Base-by-base conservation (phyloP, 1,284 basidiomycete species). In the Rugosomyces carneus region DNA sequence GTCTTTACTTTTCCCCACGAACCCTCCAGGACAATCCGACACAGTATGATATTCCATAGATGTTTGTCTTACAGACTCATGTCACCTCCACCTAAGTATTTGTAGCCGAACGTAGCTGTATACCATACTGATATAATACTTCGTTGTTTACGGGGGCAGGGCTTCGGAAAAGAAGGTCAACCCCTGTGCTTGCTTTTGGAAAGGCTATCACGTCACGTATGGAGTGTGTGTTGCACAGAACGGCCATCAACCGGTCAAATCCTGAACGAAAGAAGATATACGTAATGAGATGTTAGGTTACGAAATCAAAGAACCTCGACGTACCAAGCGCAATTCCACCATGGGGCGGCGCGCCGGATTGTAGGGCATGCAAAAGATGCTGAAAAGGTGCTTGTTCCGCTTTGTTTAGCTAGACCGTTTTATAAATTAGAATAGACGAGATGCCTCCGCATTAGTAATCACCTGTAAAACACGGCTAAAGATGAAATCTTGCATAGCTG, bases 131-230 rank as follows among this genome's bases (percentile, higher is more conserved):
- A 49, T 68, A 55, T 42, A 93, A 67, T 26, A 80, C 71, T 24
- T 77, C 75, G 19, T 69, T 63, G 37, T 63, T 60, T 40, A 83
- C 74, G 3, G 76, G 59, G 0, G 87, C 81, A 18, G 93, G 93
- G 61, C 89, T 90, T 64, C 81, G 86, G 73, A 97, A 94, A 24
- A 96, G 78, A 38, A 84, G 78, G 65, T 97, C 93, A n/a, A 79
- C 75, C 10, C 93, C 93, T 37, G 71, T 76, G 18, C 80, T 79
- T 5, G 87, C 88, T 71, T 97, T 97, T 3, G 93, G 93, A 71
- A 97, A 97, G 7, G 93, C 93, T 55, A 97, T 96, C 53, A 97
- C 93, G 61, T 97, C 93, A 49, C 92, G 76, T 55, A 97, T 97
- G 21, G 86, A 88, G 48, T 79, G 74, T 0, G 89, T 78, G 50